Conservation (phyloP, 805 yeast species). For the Ogataea methanolica region DNA sequence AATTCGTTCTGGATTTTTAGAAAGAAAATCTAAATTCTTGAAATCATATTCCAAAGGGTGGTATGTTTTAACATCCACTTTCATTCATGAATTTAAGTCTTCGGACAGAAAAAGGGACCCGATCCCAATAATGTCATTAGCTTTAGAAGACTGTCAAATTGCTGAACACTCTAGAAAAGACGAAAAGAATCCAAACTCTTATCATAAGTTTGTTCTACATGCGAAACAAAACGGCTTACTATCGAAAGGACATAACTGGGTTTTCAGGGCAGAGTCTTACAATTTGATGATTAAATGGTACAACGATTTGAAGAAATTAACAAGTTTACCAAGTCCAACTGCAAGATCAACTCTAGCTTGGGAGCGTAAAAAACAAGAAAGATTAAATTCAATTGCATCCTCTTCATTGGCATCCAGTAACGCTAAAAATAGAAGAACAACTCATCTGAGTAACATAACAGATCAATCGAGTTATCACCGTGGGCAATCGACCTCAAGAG, state of each 20-base stretch:
- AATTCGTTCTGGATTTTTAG: constrained; percentile 75
- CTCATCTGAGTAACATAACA: constrained; percentile 13
- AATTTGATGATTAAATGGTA: constrained; percentile 82
- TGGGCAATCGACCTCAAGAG: constrained; percentile 5
- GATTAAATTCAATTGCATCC: constrained; percentile 21
- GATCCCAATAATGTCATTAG: constrained; percentile 75
- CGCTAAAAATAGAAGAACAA: constrained; percentile 11
- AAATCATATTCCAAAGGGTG: constrained; percentile 89
- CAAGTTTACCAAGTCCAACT: constrained; percentile 55
- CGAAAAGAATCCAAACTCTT: constrained; percentile 45
- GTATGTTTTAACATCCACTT: constrained; percentile 86
- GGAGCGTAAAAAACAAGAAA: constrained; percentile 27
- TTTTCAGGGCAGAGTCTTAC: constrained; percentile 85
- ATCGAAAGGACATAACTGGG: constrained; percentile 86
- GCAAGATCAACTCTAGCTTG: constrained; percentile 47
- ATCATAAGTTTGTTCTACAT: constrained; percentile 73
- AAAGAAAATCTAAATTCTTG: constrained; percentile 84
- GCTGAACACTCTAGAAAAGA: constrained; percentile 79
- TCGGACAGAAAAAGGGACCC: constrained; percentile 78
- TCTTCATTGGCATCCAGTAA: constrained; percentile 26
- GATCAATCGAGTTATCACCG: constrained; percentile 15
- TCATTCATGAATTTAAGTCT: constrained; percentile 84
- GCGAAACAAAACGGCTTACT: constrained; percentile 72
- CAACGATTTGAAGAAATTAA: constrained; percentile 65
- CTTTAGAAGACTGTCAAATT: constrained; percentile 74